phyloP scores from a whole-genome alignment of 2,329 filamentous ascomycete species.

The Aureobasidium sp. region DNA sequence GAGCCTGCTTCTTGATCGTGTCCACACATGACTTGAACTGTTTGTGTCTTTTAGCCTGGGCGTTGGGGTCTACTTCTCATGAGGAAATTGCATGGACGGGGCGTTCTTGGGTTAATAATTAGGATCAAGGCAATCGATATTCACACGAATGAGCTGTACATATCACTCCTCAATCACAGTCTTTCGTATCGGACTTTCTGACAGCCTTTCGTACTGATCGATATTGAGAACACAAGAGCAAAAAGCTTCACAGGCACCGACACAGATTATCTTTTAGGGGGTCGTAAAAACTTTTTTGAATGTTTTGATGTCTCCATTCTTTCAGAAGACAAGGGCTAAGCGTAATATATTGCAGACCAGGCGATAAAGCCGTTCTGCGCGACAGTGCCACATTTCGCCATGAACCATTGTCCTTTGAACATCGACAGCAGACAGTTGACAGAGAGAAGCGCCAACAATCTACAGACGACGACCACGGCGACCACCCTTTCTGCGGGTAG shows the following conservation, averaged over 20 bases:
- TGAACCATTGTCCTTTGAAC: slow-evolving; percentile 9
- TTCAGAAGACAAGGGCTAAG: slow-evolving; percentile 14
- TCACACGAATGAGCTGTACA: not conserved
- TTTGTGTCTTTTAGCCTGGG: slow-evolving; percentile 14
- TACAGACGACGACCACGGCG: slow-evolving; percentile 99
- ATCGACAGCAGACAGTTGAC: slow-evolving; percentile 6
- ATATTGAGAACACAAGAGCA: not conserved
- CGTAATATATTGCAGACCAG: slow-evolving; percentile 29
- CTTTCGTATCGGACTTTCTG: not conserved
- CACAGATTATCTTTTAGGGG: not conserved
- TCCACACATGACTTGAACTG: not conserved
- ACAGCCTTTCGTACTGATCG: not conserved
- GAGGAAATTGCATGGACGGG: not conserved
- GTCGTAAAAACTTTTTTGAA: slow-evolving; percentile 12
- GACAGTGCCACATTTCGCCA: slow-evolving; percentile 32
- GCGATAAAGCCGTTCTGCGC: slow-evolving; percentile 32
- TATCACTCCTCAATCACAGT: not conserved
- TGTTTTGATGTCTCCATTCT: slow-evolving; percentile 3
- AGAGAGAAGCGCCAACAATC: slow-evolving; percentile 21
- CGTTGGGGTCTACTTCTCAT: slow-evolving; percentile 16
- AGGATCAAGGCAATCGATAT: not conserved
- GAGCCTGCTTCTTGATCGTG: slow-evolving; percentile 21
- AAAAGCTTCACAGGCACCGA: not conserved
- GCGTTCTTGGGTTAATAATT: not conserved
- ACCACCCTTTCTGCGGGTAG: slow-evolving; percentile 99